Evolutionary conservation across 495 filamentous ascomycete species (phyloP).

Genomic region (Penicillium robsamsonii): DNA sequence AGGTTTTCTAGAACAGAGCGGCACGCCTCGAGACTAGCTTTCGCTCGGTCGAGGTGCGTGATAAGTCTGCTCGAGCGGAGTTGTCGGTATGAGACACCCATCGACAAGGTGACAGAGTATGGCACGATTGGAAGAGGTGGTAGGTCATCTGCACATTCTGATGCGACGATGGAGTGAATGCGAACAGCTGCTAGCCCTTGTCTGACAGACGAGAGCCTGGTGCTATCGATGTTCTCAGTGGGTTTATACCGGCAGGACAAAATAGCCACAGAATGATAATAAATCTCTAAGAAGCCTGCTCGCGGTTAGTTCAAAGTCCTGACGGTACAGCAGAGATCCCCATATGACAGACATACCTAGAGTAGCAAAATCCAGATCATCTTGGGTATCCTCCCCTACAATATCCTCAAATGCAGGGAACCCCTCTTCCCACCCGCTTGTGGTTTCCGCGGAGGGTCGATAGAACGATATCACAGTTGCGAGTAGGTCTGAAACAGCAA

Average conservation of each 20-base stretch:
- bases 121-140: constrained; percentile 64
- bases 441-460: constrained; percentile 49
- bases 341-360: constrained; percentile 21
- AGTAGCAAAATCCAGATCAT: constrained; percentile 30
- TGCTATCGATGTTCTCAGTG: constrained; percentile 25
- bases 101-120: constrained; percentile 63
- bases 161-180: constrained; percentile 59
- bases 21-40: constrained; percentile 57
- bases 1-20: constrained; percentile 55
- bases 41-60: constrained; percentile 61
- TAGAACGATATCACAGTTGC: constrained; percentile 68
- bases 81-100: constrained; percentile 69
- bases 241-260: constrained; percentile 52
- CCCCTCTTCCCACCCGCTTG: constrained; percentile 52
- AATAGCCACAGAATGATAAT: constrained; percentile 69
- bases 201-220: constrained; percentile 54
- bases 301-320: constrained; percentile 2
- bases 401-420: constrained; percentile 69
- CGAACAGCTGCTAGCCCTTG: constrained; percentile 63
- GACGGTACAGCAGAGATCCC: background rate
- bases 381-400: constrained; percentile 47
- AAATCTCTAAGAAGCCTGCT: constrained; percentile 61
- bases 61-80: constrained; percentile 64
- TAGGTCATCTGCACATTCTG: constrained; percentile 52
- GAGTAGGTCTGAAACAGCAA: constrained; percentile 52